Evolutionary conservation across 2,329 filamentous ascomycete species (phyloP), one percentile per base, ranked within the genome.

Genomic region (Aspergillus nomiae): DNA sequence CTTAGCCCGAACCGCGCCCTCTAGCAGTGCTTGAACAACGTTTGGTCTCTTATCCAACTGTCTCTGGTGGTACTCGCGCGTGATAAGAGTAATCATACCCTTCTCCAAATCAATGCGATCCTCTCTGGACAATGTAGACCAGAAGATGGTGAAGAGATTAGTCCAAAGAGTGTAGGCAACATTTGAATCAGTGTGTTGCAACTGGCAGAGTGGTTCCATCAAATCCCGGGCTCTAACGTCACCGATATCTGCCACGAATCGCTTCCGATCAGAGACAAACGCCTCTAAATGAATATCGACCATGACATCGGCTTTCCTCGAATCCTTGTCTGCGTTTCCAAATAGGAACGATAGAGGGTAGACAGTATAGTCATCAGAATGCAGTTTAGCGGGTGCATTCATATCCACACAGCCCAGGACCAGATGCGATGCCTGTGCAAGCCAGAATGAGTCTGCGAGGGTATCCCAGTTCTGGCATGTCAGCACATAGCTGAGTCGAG

Each of bases 401-500:
- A 92, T 90, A 75, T 99, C 95, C 48, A 98, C 86, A 8, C 92
- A 94, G 19, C 95, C 94, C 67, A 99, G 87, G 61, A 99, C 87
- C 46, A 99, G 84, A 72, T 99, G 95, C 21, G 93, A 93, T 38
- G 96, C 94, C 78, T 99, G 95, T 46, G 93, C 90, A 56, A 99
- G 83, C 96, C 96, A 99, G 81, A 96, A 99, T 1, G 92, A 96
- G 70, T 99, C 95, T 2, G 89, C 89, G 55, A 99, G 84, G 0
- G 92, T 96, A 75, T 98, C 94, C 95, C 95, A 99, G 71, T 98
- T 98, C 76, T 99, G 96, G 28, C 91, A 90, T 0, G 89, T 89
- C 60, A 99, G 86, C 4, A 98, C 90, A 78, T 97, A 98, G 63
- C 90, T 90, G 45, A 99, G 84, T 43, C 96, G 90, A 62, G 92